Percentiles rank a stretch among this genome's conserved stretches.
Evolutionary conservation across 495 filamentous ascomycete genomes (phyloP).

Genomic region (Cryomyces minteri): DNA sequence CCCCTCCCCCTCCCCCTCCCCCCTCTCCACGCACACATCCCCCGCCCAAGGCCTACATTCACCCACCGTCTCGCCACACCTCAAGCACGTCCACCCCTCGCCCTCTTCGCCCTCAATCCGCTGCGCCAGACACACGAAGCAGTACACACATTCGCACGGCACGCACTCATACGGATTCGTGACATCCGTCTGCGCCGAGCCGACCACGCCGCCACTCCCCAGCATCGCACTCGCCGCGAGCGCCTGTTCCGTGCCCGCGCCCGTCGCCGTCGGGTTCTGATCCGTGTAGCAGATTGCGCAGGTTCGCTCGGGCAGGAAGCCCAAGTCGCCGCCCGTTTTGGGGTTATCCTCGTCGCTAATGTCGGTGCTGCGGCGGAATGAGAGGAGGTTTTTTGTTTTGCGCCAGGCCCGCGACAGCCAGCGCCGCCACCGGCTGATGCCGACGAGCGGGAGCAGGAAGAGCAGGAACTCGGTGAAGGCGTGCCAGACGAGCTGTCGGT

Average conservation of each 20-base stretch:
- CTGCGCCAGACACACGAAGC: slow-evolving; percentile 90
- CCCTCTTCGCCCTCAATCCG: slow-evolving; percentile 84
- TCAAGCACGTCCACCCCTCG: slow-evolving; percentile 86
- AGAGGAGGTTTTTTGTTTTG: slow-evolving; percentile 35
- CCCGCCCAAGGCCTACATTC: slow-evolving; percentile 88
- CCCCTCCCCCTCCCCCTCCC: neutral
- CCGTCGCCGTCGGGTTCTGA: slow-evolving; percentile 48
- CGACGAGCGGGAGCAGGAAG: slow-evolving; percentile 85
- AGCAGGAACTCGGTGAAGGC: slow-evolving; percentile 96
- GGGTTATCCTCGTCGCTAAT: slow-evolving; percentile 26
- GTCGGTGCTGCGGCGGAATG: slow-evolving; percentile 22
- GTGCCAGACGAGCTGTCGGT: slow-evolving; percentile 96
- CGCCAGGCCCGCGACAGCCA: slow-evolving; percentile 76
- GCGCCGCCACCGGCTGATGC: slow-evolving; percentile 78
- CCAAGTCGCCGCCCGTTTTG: slow-evolving; percentile 50
- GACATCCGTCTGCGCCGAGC: slow-evolving; percentile 82
- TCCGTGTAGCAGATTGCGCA: slow-evolving; percentile 97
- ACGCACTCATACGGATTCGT: slow-evolving; percentile 91
- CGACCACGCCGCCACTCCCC: slow-evolving; percentile 52
- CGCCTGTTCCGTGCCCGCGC: slow-evolving; percentile 38
- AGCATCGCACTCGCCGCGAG: slow-evolving; percentile 34
- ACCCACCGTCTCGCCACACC: slow-evolving; percentile 71
- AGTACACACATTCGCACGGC: slow-evolving; percentile 86
- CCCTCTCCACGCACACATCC: slow-evolving; percentile 33
- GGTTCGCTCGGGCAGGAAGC: slow-evolving; percentile 78